A percentile compares a stretch with the other conserved stretches of the same genome.
Conservation (phyloP, 140 eudicot species). For the Bidens hawaiensis region DNA sequence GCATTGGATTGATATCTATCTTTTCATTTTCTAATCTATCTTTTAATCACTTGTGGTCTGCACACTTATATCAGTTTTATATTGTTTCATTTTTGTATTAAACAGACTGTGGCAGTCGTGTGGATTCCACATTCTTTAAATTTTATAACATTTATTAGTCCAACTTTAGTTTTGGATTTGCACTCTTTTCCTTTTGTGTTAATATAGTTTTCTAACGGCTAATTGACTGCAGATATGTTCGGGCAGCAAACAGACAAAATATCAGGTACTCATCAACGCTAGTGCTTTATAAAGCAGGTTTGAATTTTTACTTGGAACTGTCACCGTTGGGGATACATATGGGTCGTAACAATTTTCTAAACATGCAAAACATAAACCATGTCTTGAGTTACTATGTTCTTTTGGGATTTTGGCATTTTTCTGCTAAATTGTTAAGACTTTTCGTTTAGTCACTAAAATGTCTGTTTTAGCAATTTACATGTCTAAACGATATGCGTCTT, state of each 20-base stretch:
- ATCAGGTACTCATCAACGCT: too few relatives aligned
- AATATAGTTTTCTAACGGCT: not conserved
- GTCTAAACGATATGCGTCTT: too few relatives aligned
- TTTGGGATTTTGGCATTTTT: not conserved
- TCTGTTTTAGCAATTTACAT: too few relatives aligned
- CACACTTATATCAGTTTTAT: constrained; percentile 2
- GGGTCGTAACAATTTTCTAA: not conserved
- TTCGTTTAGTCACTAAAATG: too few relatives aligned
- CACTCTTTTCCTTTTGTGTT: not conserved
- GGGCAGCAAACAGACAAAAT: constrained; percentile 3
- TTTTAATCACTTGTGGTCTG: constrained; percentile 3
- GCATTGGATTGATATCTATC: too few relatives aligned
- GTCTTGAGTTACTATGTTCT: not conserved
- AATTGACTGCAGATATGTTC: constrained; percentile 9
- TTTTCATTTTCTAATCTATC: too few relatives aligned
- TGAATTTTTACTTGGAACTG: too few relatives aligned
- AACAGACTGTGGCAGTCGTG: constrained; percentile 18
- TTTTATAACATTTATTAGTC: too few relatives aligned
- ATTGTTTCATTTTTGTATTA: constrained; percentile 2
- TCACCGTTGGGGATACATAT: not conserved
- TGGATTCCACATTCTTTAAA: constrained; percentile 29
- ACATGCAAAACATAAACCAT: not conserved
- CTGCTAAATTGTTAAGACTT: too few relatives aligned
- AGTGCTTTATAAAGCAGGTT: too few relatives aligned
- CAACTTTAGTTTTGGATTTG: too few relatives aligned